A percentile compares a stretch with the other conserved stretches of the same genome.
These are phyloP conservation scores for Metarhizium sp. DNA, from an alignment of 2,329 filamentous ascomycete genomes.

Conservation along the genomic window DNA sequence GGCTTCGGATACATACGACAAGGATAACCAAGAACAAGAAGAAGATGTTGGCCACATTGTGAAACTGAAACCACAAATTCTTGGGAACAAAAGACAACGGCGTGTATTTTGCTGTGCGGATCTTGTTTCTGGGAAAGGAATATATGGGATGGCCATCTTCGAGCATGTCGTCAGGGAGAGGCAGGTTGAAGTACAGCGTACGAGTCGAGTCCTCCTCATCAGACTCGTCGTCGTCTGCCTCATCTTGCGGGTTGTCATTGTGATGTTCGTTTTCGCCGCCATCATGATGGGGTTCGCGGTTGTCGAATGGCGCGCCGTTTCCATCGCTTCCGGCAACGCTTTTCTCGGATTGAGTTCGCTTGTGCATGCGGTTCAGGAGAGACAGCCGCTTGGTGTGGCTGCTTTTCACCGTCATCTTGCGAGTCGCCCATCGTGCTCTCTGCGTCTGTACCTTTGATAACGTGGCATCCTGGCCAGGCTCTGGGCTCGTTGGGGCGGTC, in stretches of 20 bases:
- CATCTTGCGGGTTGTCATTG: constrained; percentile 20
- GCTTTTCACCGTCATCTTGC: constrained; percentile 67
- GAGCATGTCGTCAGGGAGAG: constrained; percentile 62
- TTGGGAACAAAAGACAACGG: constrained; percentile 91
- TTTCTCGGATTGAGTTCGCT: constrained; percentile 57
- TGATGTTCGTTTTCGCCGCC: constrained; percentile 17
- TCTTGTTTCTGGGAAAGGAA: constrained; percentile 84
- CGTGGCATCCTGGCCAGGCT: constrained; percentile 15
- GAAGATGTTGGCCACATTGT: constrained; percentile 97
- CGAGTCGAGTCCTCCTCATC: constrained; percentile 35
- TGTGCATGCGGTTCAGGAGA: constrained; percentile 66
- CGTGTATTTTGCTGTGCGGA: constrained; percentile 95
- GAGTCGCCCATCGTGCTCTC: constrained; percentile 92
- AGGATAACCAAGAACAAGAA: constrained; percentile 96
- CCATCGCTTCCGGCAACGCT: constrained; percentile 38
- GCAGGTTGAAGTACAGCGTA: constrained; percentile 76
- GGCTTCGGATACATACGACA: constrained; percentile 54
- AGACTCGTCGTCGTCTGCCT: constrained; percentile 27
- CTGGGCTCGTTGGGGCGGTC: constrained; percentile 19
- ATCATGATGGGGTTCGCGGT: constrained; percentile 17
- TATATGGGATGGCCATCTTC: constrained; percentile 67
- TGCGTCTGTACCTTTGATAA: constrained; percentile 40
- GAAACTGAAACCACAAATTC: constrained; percentile 95
- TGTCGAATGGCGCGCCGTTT: constrained; percentile 15
- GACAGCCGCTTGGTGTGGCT: constrained; percentile 73